These are phyloP conservation scores for Chenopodium suecicum DNA, from an alignment of 148 eudicot species.

Conservation along the genomic window DNA sequence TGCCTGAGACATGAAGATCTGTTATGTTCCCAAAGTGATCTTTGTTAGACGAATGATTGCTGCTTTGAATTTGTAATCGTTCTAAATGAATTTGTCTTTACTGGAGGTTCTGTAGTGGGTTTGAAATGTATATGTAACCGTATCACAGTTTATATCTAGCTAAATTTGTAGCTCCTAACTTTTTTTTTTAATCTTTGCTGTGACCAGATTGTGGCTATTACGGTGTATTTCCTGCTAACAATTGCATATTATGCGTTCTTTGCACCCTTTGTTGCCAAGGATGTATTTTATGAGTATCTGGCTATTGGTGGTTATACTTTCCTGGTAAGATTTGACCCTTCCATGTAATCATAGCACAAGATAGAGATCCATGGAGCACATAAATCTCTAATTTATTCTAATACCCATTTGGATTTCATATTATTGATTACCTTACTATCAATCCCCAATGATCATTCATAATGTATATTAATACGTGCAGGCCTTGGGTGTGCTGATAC, in stretches of 20 bases:
- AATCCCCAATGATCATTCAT: neutral
- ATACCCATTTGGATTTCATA: neutral
- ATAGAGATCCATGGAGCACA: neutral
- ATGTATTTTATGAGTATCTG: constrained; percentile 53
- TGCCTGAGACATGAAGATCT: neutral
- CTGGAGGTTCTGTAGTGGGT: neutral
- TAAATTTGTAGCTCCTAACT: neutral
- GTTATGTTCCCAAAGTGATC: neutral
- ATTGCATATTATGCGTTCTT: constrained; percentile 86
- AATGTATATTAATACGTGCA: constrained; percentile 23
- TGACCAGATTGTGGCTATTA: constrained; percentile 84
- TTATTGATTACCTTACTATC: neutral
- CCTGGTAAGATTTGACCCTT: constrained; percentile 52
- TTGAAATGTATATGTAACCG: too few relatives aligned
- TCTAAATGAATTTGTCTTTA: neutral
- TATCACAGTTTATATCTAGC: too few relatives aligned
- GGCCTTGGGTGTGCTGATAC: constrained; percentile 72
- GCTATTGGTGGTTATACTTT: constrained; percentile 72
- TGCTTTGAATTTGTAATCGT: neutral
- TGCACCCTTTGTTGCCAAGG: constrained; percentile 83
- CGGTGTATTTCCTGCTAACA: constrained; percentile 73
- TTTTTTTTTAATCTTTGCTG: constrained; percentile 9
- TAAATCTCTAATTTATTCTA: neutral
- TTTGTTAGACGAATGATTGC: neutral
- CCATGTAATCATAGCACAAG: neutral